Conservation (phyloP, 495 filamentous ascomycete species). For the Aspergillus steynii region DNA sequence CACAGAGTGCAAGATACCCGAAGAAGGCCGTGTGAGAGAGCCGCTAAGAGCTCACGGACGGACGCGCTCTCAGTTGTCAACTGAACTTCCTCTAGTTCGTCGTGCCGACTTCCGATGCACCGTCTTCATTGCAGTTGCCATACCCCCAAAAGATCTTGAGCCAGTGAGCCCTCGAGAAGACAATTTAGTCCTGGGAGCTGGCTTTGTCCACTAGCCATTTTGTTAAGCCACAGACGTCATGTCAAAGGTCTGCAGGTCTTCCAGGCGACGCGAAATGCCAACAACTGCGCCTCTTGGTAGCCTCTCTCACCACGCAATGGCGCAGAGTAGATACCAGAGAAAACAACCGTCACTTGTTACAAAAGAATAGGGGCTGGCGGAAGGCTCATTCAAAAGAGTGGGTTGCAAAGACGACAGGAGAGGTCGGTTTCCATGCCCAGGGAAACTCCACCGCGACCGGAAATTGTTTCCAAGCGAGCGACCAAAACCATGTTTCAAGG, state of each 20-base stretch:
- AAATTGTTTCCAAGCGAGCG: constrained; percentile 21
- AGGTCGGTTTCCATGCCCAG: background rate
- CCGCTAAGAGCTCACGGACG: no score
- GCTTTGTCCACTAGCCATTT: background rate
- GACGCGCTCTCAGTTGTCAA: no score
- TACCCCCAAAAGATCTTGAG: no score
- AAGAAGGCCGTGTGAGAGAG: no score
- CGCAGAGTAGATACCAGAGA: background rate
- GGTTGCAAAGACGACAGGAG: no score
- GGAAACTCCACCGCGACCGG: constrained; percentile 16
- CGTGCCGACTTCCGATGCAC: no score
- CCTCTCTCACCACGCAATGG: background rate
- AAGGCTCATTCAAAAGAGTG: background rate
- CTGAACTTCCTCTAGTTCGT: no score
- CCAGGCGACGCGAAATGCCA: no score
- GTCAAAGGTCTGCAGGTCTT: background rate
- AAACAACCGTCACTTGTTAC: background rate
- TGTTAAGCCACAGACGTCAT: background rate
- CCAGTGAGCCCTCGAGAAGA: no score
- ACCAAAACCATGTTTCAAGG: background rate
- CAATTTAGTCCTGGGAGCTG: no score
- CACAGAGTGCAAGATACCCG: no score
- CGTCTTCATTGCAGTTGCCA: no score
- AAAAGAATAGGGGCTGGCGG: background rate
- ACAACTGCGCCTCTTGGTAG: background rate